Percentiles rank a stretch among this genome's conserved stretches.
Conservation (phyloP, 1,284 basidiomycete genomes). For the Puccinia horiana region DNA sequence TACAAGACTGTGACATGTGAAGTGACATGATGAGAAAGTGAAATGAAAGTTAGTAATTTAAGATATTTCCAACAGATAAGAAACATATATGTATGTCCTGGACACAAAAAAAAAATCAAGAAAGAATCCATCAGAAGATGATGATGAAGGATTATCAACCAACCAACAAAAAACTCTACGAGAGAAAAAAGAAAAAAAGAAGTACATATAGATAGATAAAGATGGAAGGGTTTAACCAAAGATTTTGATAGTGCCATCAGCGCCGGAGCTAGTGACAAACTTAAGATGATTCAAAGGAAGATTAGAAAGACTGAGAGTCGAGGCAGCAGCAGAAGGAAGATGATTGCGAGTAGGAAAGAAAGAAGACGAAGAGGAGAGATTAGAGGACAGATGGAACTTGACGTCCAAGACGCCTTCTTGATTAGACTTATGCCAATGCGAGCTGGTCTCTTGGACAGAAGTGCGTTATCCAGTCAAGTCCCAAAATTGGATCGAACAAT, state of each 20-base stretch:
- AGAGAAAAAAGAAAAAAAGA: not conserved
- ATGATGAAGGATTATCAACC: not conserved
- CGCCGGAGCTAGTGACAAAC: conserved; percentile 88
- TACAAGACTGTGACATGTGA: no score
- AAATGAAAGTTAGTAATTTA: no score
- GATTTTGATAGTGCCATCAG: conserved; percentile 89
- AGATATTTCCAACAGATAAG: no score
- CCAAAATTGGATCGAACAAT: conserved; percentile 94
- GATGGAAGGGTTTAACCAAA: conserved; percentile 58
- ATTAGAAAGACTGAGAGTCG: conserved; percentile 58
- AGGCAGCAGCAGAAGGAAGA: not conserved
- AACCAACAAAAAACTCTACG: not conserved
- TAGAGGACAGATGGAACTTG: conserved; percentile 31
- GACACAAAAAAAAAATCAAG: not conserved
- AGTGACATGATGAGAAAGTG: no score
- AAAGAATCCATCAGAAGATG: not conserved
- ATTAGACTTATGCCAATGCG: conserved; percentile 77
- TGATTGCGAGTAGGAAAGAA: not conserved
- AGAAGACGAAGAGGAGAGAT: conserved; percentile 46
- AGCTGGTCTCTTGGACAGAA: conserved; percentile 86
- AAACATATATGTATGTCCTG: no score
- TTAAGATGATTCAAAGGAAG: conserved; percentile 65
- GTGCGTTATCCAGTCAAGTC: conserved; percentile 71
- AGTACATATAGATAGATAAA: not conserved
- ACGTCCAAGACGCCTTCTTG: conserved; percentile 87